phyloP scores from a whole-genome alignment of 805 yeast genomes.

The Priceomyces medius region DNA sequence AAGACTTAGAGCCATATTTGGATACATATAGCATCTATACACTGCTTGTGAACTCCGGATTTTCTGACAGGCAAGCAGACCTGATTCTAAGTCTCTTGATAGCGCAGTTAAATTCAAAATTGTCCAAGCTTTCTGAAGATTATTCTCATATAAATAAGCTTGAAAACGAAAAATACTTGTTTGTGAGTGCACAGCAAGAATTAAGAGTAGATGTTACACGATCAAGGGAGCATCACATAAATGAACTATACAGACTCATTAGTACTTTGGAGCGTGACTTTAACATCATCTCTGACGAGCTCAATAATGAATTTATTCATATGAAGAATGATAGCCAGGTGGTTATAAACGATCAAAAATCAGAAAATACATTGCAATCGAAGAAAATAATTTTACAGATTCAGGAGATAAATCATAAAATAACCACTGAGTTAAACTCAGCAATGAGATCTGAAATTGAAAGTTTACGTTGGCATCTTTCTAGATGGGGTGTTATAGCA shows the following conservation, averaged over 20 bases:
- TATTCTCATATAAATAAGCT: constrained; percentile 62
- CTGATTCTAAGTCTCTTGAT: constrained; percentile 51
- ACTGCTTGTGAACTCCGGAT: constrained; percentile 55
- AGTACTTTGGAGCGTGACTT: constrained; percentile 71
- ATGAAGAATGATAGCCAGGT: constrained; percentile 76
- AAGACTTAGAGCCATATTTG: constrained; percentile 43
- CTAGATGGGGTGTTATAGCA: constrained; percentile 82
- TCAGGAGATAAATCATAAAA: constrained; percentile 82
- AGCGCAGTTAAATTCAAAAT: constrained; percentile 41
- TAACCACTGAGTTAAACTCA: constrained; percentile 75
- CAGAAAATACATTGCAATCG: constrained; percentile 75
- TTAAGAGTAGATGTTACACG: constrained; percentile 73
- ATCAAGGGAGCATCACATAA: constrained; percentile 67
- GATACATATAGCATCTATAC: constrained; percentile 54
- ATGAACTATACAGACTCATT: constrained; percentile 62
- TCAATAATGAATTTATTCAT: constrained; percentile 57
- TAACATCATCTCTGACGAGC: constrained; percentile 71
- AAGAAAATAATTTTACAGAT: constrained; percentile 65
- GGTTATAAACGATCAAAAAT: constrained; percentile 80
- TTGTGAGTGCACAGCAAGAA: constrained; percentile 91
- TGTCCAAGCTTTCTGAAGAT: constrained; percentile 42
- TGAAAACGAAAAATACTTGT: constrained; percentile 84
- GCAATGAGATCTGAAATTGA: constrained; percentile 86
- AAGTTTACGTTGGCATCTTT: constrained; percentile 87
- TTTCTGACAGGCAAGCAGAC: constrained; percentile 60